A percentile compares a stretch with the other conserved stretches of the same genome.
phyloP scores from a whole-genome alignment of 805 yeast species.

The Zygosaccharomyces siamensis region DNA sequence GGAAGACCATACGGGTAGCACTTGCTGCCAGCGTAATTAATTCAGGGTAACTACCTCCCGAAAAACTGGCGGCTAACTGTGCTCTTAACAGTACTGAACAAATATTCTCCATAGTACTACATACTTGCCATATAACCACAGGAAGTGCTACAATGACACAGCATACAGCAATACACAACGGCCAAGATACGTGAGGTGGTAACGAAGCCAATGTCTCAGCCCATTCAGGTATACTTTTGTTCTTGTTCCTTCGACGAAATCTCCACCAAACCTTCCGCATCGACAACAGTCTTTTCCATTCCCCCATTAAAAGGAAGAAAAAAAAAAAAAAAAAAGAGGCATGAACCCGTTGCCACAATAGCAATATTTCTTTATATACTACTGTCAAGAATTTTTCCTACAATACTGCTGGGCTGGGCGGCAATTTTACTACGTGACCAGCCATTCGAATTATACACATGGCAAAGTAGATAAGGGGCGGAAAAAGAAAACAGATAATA shows the following conservation, averaged over 20 bases:
- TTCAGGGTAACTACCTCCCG: background rate
- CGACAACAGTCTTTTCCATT: background rate
- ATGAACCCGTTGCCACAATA: no score
- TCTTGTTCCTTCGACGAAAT: background rate
- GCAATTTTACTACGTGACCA: slow-evolving; percentile 1
- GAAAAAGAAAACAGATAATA: background rate
- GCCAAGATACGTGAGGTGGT: slow-evolving; percentile 2
- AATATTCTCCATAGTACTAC: slow-evolving; percentile 1
- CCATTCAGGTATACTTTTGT: background rate
- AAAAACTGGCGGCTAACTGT: slow-evolving; percentile 1
- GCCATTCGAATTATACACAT: background rate
- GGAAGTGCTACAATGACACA: background rate
- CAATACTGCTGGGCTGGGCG: slow-evolving; percentile 2
- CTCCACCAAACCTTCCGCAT: background rate
- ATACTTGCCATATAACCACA: background rate
- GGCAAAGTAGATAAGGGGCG: background rate
- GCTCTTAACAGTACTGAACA: background rate
- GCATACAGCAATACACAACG: background rate
- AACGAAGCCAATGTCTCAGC: background rate
- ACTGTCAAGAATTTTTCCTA: background rate
- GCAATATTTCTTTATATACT: background rate
- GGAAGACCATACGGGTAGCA: background rate
- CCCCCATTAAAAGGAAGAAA: no score
- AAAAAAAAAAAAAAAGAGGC: no score
- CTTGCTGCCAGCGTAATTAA: background rate